A percentile compares a stretch with the other conserved stretches of the same genome.
Conservation (phyloP, 1,139 yeast species). For the Dujonia santamariae region DNA sequence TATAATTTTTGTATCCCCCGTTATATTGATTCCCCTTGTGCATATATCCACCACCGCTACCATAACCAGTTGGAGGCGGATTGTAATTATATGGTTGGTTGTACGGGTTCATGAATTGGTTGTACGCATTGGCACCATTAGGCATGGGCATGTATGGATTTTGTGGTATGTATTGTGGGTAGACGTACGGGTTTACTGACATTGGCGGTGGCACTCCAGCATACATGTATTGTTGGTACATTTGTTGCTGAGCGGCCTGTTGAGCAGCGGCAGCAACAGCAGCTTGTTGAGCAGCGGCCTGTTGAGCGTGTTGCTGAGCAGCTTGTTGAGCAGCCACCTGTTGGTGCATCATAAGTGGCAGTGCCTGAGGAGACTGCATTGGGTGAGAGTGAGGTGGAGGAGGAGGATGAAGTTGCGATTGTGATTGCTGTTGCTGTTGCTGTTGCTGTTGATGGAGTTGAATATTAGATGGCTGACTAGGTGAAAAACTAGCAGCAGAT, state of each 20-base stretch:
- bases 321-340: slow-evolving; percentile 4
- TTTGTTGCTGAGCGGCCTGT: slow-evolving; percentile 9
- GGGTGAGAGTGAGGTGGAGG: slow-evolving; percentile 9
- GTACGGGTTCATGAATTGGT: slow-evolving; percentile 10
- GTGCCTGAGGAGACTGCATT: slow-evolving; percentile 2
- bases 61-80: slow-evolving; percentile 1
- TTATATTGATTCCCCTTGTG: slow-evolving; percentile 8
- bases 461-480: slow-evolving; percentile 20
- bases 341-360: slow-evolving; percentile 5
- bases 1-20: slow-evolving; percentile 3
- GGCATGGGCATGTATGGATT: slow-evolving; percentile 14
- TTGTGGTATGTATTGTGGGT: slow-evolving; percentile 14
- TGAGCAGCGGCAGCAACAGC: slow-evolving; percentile 9
- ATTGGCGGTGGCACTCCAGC: slow-evolving; percentile 15
- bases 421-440: slow-evolving; percentile 11
- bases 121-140: slow-evolving; percentile 9
- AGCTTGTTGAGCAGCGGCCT: too few relatives aligned
- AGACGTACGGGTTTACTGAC: slow-evolving; percentile 12
- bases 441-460: slow-evolving; percentile 10
- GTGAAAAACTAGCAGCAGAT: slow-evolving; percentile 42
- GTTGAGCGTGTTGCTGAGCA: too few relatives aligned
- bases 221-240: slow-evolving; percentile 22
- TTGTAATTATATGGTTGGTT: slow-evolving; percentile 9
- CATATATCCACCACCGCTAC: too few relatives aligned
- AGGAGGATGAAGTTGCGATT: slow-evolving; percentile 16